Conservation (phyloP, 768 basidiomycete genomes). For the Leccinum subgranulosum region DNA sequence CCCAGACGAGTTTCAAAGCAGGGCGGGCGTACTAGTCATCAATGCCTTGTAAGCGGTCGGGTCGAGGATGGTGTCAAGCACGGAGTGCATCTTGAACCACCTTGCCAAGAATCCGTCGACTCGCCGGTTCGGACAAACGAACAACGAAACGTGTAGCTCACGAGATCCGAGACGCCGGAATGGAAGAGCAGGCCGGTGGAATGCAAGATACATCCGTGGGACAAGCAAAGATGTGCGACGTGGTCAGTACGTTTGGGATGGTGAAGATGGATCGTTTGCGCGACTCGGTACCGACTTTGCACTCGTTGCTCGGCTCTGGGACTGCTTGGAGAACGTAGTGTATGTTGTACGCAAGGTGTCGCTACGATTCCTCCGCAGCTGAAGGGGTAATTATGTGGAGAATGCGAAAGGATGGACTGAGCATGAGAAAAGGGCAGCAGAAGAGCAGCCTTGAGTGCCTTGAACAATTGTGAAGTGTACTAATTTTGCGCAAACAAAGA, state of each 20-base stretch:
- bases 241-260: constrained; percentile 58
- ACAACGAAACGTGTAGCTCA: constrained; percentile 37
- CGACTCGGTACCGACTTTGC: neutral
- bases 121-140: constrained; percentile 1
- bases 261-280: constrained; percentile 68
- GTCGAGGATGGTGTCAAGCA: constrained; percentile 94
- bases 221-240: no score
- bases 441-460: neutral
- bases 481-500: no score
- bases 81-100: constrained; percentile 79
- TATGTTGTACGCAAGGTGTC: no score
- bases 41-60: constrained; percentile 96
- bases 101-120: constrained; percentile 90
- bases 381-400: neutral
- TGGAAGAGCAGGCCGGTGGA: constrained; percentile 85
- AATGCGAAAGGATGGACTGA: neutral
- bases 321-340: constrained; percentile 4
- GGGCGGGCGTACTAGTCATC: constrained; percentile 69
- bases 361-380: neutral
- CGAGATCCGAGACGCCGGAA: constrained; percentile 90
- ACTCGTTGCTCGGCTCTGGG: constrained; percentile 4
- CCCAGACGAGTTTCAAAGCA: constrained; percentile 63
- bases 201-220: constrained; percentile 43
- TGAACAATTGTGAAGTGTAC: no score
- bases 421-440: neutral